A percentile compares a stretch with the other conserved stretches of the same genome.
Conservation (phyloP, 129 eudicot genomes). For the Artemisia argyi region DNA sequence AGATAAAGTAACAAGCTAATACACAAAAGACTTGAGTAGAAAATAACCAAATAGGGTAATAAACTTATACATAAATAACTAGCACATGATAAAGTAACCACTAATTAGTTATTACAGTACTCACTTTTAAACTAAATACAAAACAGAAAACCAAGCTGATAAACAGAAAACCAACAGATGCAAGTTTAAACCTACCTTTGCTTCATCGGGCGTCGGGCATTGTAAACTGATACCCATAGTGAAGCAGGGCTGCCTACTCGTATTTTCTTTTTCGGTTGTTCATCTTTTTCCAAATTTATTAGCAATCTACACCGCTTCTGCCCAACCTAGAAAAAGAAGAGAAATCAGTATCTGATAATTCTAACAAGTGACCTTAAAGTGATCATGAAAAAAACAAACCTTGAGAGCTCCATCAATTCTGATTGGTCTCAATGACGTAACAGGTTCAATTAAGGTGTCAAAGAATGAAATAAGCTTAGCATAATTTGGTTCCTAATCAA, state of each 20-base stretch:
- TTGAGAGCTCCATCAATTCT: constrained; percentile 63
- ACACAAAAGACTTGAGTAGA: background rate
- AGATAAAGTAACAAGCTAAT: constrained; percentile 15
- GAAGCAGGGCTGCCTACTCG: constrained; percentile 80
- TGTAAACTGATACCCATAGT: constrained; percentile 81
- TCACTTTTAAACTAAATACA: background rate
- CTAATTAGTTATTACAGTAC: background rate
- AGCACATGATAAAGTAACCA: no score
- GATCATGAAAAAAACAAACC: constrained; percentile 27
- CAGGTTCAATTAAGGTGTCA: constrained; percentile 47
- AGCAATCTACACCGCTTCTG: constrained; percentile 54
- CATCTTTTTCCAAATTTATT: constrained; percentile 48
- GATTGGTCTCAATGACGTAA: constrained; percentile 48
- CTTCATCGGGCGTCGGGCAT: constrained; percentile 78
- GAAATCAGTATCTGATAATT: constrained; percentile 21
- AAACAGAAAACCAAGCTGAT: background rate
- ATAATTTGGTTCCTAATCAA: constrained; percentile 59
- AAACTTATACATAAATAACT: no score
- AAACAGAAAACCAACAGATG: background rate
- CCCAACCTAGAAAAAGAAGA: constrained; percentile 38
- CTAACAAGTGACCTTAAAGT: constrained; percentile 1
- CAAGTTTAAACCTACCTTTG: constrained; percentile 45
- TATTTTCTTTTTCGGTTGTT: constrained; percentile 60
- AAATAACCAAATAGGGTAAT: no score
- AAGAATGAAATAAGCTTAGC: constrained; percentile 47